Evolutionary conservation across 805 yeast genomes (phyloP), one percentile per base, ranked within the genome.

Genomic region (Ogataea kodamae): DNA sequence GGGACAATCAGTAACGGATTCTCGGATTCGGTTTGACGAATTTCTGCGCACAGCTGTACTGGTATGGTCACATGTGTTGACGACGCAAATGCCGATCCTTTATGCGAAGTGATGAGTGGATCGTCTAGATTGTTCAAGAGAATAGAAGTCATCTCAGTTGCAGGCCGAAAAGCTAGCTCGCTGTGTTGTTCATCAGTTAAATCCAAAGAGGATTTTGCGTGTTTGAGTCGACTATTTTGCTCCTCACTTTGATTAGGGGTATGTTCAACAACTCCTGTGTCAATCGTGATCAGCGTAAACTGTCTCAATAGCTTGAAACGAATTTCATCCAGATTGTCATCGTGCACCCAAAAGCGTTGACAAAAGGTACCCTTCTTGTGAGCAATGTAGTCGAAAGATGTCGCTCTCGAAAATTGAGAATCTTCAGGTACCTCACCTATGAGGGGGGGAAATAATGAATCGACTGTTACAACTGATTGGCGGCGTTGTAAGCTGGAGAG

Each of bases 271-370:
- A 57, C 24, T 3, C 56, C 52, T 2, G 59, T 43, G 33, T 58
- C 62, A 39, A 60, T 54, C 4, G 65, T 52, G 14, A 61, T 54
- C 16, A 67, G 48, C 16, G 55, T 57, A 42, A 72, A 64, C 26
- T 67, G 62, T 28, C 70, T 62, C 19, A 76, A 54, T 20, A 77
- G 54, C 18, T 58, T 54, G 15, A 78, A 59, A 42, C 68, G 66
- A 18, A 74, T 59, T 50, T 78, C 82, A 37, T 69, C 62, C n/a
- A 74, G 43, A 47, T 76, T 74, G 51, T 78, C 84, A 9, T 60
- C 61, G 45, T 78, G 83, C n/a, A 78, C 70, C 71, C 81, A 69
- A 50, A 70, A 74, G 5, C 57, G 42, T 22, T 61, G 58, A 2
- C 62, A 56, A 11, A 60, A 48, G 0, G 62, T 57, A 2, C 67